These are phyloP conservation scores for Dioszegia hungarica DNA, from an alignment of 768 basidiomycete genomes.

Conservation along the genomic window DNA sequence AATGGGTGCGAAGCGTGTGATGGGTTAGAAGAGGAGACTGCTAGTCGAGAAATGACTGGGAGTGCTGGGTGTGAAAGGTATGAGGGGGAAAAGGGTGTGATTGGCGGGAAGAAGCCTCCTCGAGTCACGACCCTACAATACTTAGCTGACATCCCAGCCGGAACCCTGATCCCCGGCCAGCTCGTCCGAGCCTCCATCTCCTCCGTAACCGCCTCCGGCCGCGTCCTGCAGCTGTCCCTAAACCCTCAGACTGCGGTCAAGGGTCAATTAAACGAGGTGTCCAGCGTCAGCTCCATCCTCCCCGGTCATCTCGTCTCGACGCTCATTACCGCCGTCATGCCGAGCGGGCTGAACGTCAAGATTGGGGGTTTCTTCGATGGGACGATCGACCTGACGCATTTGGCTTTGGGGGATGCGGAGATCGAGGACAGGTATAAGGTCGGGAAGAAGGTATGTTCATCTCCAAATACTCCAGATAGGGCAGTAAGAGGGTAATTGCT, in stretches of 20 bases:
- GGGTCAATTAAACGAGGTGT: slow-evolving; percentile 67
- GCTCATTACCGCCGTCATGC: slow-evolving; percentile 69
- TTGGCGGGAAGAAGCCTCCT: not conserved
- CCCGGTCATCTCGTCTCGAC: slow-evolving; percentile 79
- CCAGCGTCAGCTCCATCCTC: slow-evolving; percentile 71
- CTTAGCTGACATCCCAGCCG: slow-evolving; percentile 26
- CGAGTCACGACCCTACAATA: no score
- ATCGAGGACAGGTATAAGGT: slow-evolving; percentile 49
- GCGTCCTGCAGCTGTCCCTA: slow-evolving; percentile 67
- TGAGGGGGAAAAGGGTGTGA: no score
- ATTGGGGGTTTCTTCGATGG: slow-evolving; percentile 88
- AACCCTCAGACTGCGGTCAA: slow-evolving; percentile 48
- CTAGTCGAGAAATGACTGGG: no score
- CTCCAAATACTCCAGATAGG: no score
- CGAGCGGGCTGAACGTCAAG: slow-evolving; percentile 77
- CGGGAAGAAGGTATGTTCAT: slow-evolving; percentile 48
- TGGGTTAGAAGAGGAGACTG: no score
- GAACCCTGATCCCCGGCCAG: slow-evolving; percentile 60
- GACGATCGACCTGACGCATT: slow-evolving; percentile 76
- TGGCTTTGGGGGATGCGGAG: slow-evolving; percentile 53
- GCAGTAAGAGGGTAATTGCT: slow-evolving; percentile 36
- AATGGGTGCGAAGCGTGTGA: no score
- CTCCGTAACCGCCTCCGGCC: slow-evolving; percentile 68
- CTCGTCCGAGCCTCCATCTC: slow-evolving; percentile 64
- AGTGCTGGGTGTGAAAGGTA: no score